Evolutionary conservation across 83 land plant genomes (phyloP), one percentile per base, ranked within the genome.

Genomic region (Diphasiastrum complanatum): DNA sequence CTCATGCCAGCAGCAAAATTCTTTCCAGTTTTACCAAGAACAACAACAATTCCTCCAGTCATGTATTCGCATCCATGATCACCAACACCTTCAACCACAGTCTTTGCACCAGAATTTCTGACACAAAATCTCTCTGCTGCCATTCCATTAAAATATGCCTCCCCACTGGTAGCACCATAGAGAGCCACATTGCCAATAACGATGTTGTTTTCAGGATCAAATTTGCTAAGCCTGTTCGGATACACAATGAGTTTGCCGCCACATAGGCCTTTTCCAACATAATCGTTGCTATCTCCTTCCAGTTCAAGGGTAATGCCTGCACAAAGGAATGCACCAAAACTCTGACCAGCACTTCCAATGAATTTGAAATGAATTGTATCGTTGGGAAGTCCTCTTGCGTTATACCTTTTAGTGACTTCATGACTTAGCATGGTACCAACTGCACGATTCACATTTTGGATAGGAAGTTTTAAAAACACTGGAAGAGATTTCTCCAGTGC

Each of bases 1-100:
- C 99, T 93, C 99, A 93, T 93, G 16, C 99, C 99, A 33, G 99
- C 99, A 54, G 99, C 99, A 71, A 93, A 93, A 61, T 93, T 93
- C 50, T 85, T 85, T 6, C 99, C 99, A 29, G 99, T 93, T 62
- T 86, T 83, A 2, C 99, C 99, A 55, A 93, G 86, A 27, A 93
- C 81, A 20, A 86, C 99, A 30, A 84, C 99, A 60, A 75, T 79
- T 11, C 99, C 99, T 28, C 99, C 99, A 30, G 99, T 95, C 99
- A 95, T 95, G 67, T 95, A 95, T 45, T 95, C 99, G 68, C 99
- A 95, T 2, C 99, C 99, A 83, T 89, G 99, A 63, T 95, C 99
- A 32, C 99, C 99, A 45, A 89, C 78, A 37, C 99, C 99, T 76
- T 95, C 99, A 16, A 95, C 99, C 20, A 95, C 97, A 23, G 99